phyloP scores from a whole-genome alignment of 1,139 yeast genomes.

The Pichia inconspicua region DNA sequence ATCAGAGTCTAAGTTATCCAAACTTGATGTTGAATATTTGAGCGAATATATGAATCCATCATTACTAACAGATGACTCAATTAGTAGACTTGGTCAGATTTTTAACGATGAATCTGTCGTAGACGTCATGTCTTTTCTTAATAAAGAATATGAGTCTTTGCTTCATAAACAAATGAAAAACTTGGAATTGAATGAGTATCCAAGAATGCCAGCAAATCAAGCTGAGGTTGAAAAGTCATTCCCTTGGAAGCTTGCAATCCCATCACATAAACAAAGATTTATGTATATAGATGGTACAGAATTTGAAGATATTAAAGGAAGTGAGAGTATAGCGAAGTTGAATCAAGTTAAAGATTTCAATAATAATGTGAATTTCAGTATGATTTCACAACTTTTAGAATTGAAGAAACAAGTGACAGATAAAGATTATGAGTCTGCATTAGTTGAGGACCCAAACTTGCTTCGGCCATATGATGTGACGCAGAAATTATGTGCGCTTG shows the following conservation, averaged over 20 bases:
- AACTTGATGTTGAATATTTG: constrained; percentile 41
- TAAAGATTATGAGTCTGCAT: constrained; percentile 1
- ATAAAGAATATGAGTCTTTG: constrained; percentile 41
- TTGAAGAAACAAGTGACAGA: constrained; percentile 1
- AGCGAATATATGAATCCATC: constrained; percentile 47
- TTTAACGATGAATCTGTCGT: constrained; percentile 66
- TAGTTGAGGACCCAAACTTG: constrained; percentile 15
- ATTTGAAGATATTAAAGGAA: constrained; percentile 27
- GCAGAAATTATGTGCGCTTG: constrained; percentile 42
- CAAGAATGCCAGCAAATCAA: constrained; percentile 50
- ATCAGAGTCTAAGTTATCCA: constrained; percentile 3
- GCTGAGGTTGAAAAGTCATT: constrained; percentile 39
- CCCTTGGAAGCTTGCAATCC: constrained; percentile 90
- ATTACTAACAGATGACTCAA: constrained; percentile 38
- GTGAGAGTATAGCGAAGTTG: constrained; percentile 27
- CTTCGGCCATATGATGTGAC: constrained; percentile 14
- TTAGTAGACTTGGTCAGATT: constrained; percentile 37
- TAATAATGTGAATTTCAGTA: constrained; percentile 16
- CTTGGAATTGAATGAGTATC: constrained; percentile 43
- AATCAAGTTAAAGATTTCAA: constrained; percentile 34
- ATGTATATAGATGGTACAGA: constrained; percentile 65
- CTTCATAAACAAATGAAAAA: constrained; percentile 43
- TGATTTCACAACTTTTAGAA: constrained; percentile 22
- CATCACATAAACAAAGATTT: constrained; percentile 89
- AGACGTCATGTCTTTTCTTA: constrained; percentile 58